Percentiles rank a stretch among this genome's conserved stretches.
These are phyloP conservation scores for Rhizopus arrhizus DNA, from an alignment of 371 early-diverging fungal species.

Conservation along the genomic window DNA sequence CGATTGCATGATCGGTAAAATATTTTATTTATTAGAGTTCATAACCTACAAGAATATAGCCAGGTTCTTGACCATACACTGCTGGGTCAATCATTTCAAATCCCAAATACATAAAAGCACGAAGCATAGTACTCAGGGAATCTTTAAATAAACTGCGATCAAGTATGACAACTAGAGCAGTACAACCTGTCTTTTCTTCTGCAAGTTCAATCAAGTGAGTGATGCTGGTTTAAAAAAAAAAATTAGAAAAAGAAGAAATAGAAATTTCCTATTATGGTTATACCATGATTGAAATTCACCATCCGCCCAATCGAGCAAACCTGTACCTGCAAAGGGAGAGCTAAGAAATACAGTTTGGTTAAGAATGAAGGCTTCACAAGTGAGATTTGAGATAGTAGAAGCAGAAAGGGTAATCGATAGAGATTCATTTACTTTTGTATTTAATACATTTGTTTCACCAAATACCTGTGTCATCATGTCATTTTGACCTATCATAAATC, in stretches of 20 bases:
- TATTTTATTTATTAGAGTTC: conserved; percentile 27
- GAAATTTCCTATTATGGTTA: background rate
- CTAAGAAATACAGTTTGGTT: conserved; percentile 47
- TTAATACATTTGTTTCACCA: conserved; percentile 28
- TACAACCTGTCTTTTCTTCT: conserved; percentile 52
- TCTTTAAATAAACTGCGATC: conserved; percentile 29
- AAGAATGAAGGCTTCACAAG: conserved; percentile 51
- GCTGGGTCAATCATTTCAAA: conserved; percentile 61
- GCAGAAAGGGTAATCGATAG: conserved; percentile 31
- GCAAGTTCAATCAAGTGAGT: conserved; percentile 51
- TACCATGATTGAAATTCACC: conserved; percentile 53
- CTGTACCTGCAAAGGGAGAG: conserved; percentile 35
- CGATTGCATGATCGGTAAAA: too few relatives aligned
- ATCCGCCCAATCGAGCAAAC: conserved; percentile 39
- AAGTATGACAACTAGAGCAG: conserved; percentile 38
- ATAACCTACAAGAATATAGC: conserved; percentile 59
- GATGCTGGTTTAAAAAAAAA: conserved; percentile 29
- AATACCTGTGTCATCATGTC: conserved; percentile 44
- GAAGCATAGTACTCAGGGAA: conserved; percentile 33
- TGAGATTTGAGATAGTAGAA: conserved; percentile 23
- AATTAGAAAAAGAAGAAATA: conserved; percentile 2
- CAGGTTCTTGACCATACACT: conserved; percentile 54
- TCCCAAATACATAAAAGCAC: conserved; percentile 68
- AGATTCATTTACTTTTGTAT: conserved; percentile 33
- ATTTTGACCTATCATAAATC: conserved; percentile 11